Percentiles rank a stretch among this genome's conserved stretches.
Conservation (phyloP, 768 basidiomycete species). For the Trametes maxima region DNA sequence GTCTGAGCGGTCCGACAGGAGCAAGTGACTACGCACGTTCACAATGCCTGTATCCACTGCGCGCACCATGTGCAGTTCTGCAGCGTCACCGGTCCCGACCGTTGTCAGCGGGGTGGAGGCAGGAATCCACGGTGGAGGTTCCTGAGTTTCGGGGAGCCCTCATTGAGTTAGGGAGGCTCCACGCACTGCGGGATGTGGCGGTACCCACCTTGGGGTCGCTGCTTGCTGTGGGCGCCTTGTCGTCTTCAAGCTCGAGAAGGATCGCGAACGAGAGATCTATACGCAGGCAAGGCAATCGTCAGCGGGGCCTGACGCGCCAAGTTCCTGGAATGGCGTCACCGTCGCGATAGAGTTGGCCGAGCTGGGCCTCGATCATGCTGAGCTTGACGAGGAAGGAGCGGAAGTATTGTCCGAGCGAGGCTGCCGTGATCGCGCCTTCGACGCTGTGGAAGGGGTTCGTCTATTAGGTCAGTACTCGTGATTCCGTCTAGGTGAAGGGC, state of each 20-base stretch:
- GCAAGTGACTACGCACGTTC: conserved; percentile 49
- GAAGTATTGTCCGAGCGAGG: conserved; percentile 71
- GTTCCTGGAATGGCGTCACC: conserved; percentile 39
- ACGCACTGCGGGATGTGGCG: too few relatives aligned
- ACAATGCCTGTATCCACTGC: conserved; percentile 85
- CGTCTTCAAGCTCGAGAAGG: conserved; percentile 77
- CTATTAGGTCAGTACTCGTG: background rate
- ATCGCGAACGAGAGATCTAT: conserved; percentile 76
- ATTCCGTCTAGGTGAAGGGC: background rate
- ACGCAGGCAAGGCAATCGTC: conserved; percentile 39
- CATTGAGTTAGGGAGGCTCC: background rate
- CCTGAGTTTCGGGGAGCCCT: conserved; percentile 36
- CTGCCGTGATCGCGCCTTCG: conserved; percentile 66
- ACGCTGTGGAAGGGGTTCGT: conserved; percentile 47
- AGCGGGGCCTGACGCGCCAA: background rate
- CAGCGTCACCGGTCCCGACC: conserved; percentile 58
- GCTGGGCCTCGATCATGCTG: conserved; percentile 71
- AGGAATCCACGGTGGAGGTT: conserved; percentile 81
- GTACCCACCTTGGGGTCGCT: conserved; percentile 42
- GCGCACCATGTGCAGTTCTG: conserved; percentile 74
- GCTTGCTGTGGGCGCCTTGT: conserved; percentile 54
- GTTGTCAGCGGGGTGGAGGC: conserved; percentile 73
- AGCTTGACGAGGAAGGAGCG: conserved; percentile 84
- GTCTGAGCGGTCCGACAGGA: background rate
- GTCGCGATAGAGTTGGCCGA: conserved; percentile 58